Base-by-base conservation (phyloP, 768 basidiomycete species). In the Phanerodontia chrysosporium region DNA sequence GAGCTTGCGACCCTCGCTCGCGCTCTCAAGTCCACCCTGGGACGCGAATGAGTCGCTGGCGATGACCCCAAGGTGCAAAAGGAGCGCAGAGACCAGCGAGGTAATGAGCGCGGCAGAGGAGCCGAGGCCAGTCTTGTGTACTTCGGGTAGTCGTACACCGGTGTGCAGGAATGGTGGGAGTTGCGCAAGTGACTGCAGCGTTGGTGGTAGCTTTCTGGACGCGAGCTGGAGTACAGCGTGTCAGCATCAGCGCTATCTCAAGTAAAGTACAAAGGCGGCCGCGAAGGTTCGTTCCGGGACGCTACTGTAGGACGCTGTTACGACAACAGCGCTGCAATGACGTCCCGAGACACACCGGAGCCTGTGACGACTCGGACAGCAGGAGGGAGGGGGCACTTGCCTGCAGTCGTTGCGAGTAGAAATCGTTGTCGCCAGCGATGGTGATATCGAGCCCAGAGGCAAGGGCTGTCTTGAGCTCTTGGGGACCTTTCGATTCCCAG, bases 81-180 rank as follows among this genome's bases (percentile, higher is more conserved):
- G 82, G 32, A 99, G 81, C 1, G 86, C 87, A 45, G 92, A 86
- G 52, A 94, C 89, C 59, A 98, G 83, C 45, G 96, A 96, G 1
- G 97, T 98, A 70, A 98, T 97, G 62, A 99, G 82, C 0, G 97
- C 94, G 5, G 97, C 97, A 2, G 95, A 97, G 6, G 95, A 98
- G 42, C 97, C 97, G 49, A 98, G 84, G 9, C 97, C 97, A 0
- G 97, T 98, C 76, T 99, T 99, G 81, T 98, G 95, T n/a, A 96
- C 95, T 51, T 91, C 76, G 0, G 80, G 74, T 36, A 99, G 78
- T 0, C 72, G 74, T 49, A 89, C 87, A 57, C 85, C 82, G 16
- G 90, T 86, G 25, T 80, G 77, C 30, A 76, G 78, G 76, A 98
- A 98, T 0, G 91, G 90, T 2, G 84, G 75, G n/a, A 98, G 83